These are phyloP conservation scores for Anacardium occidentale DNA, from an alignment of 345 rosid species.

Conservation along the genomic window DNA sequence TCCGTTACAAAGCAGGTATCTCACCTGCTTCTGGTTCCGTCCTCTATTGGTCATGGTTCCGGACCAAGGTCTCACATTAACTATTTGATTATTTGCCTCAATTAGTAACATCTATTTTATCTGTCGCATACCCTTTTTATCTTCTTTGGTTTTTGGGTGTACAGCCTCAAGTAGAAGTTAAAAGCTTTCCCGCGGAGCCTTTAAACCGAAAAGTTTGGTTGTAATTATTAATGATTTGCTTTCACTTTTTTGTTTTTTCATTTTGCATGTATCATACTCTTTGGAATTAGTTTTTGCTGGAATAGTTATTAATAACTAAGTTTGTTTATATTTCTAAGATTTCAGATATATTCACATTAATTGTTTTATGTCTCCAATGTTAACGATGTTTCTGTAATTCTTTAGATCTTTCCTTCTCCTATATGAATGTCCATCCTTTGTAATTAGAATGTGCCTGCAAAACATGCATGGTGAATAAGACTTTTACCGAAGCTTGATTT, in stretches of 20 bases:
- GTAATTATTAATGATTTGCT: constrained; percentile 44
- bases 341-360: background rate
- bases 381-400: background rate
- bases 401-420: background rate
- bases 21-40: constrained; percentile 64
- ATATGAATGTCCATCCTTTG: background rate
- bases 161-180: constrained; percentile 80
- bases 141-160: background rate
- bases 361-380: background rate
- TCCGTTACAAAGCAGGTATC: constrained; percentile 66
- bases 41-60: constrained; percentile 77
- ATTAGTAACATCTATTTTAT: background rate
- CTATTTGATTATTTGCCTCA: constrained; percentile 20
- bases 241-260: too few species aligned
- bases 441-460: background rate
- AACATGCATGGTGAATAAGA: background rate
- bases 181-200: constrained; percentile 75
- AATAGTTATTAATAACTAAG: background rate
- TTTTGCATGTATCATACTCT: background rate
- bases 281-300: background rate
- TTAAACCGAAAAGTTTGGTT: constrained; percentile 65
- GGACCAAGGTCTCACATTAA: constrained; percentile 40
- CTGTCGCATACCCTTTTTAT: background rate
- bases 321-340: background rate
- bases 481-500: background rate